Evolutionary conservation across 2,329 filamentous ascomycete species (phyloP).

Genomic region (Stemphylium beticola): DNA sequence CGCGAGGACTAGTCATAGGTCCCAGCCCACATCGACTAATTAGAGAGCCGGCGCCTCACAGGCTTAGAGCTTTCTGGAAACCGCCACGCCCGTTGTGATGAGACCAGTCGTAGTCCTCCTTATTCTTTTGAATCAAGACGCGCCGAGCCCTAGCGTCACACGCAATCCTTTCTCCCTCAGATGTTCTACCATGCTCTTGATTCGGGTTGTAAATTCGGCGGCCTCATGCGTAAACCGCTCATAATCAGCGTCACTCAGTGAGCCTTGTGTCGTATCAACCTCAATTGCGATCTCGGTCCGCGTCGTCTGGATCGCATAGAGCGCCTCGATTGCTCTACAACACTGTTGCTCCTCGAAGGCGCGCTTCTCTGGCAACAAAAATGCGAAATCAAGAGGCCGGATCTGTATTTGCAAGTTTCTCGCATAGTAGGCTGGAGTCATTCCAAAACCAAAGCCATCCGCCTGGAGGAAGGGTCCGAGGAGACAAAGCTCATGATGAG

Average conservation of each 20-base stretch:
- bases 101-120: background rate
- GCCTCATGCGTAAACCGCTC: constrained; percentile 4
- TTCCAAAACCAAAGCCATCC: constrained; percentile 16
- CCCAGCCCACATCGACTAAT: background rate
- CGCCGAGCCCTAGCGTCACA: background rate
- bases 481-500: constrained; percentile 21
- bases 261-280: constrained; percentile 9
- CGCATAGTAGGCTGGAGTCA: constrained; percentile 17
- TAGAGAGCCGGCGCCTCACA: background rate
- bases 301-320: constrained; percentile 8
- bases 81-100: background rate
- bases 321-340: constrained; percentile 6
- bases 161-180: constrained; percentile 6
- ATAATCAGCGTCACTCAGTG: constrained; percentile 6
- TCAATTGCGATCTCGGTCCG: constrained; percentile 14
- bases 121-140: background rate
- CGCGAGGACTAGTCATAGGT: too few species aligned
- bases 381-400: constrained; percentile 15
- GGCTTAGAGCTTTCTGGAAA: background rate
- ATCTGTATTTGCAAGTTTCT: constrained; percentile 22
- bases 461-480: constrained; percentile 19
- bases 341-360: constrained; percentile 9
- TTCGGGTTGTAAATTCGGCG: background rate
- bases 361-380: constrained; percentile 9
- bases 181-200: background rate